These are phyloP conservation scores for Lipomyces lipofer DNA, from an alignment of 805 yeast genomes.

Conservation along the genomic window DNA sequence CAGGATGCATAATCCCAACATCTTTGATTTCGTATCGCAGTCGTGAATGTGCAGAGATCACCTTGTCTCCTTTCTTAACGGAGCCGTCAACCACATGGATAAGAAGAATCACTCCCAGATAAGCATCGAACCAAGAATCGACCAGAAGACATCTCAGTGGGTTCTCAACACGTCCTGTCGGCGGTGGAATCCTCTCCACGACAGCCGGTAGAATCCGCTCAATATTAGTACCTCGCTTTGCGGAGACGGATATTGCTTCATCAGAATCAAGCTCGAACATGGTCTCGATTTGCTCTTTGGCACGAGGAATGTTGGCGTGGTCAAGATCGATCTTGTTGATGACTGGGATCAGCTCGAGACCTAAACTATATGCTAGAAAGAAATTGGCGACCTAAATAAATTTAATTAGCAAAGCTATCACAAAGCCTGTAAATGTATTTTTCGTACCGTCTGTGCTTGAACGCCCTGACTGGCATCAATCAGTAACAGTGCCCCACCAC, in stretches of 20 bases:
- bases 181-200: conserved; percentile 77
- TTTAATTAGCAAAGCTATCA: neutral
- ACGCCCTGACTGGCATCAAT: conserved; percentile 97
- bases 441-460: conserved; percentile 82
- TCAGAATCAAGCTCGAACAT: conserved; percentile 77
- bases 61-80: conserved; percentile 69
- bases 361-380: conserved; percentile 83
- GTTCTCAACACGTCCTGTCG: conserved; percentile 52
- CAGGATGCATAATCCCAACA: conserved; percentile 95
- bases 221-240: conserved; percentile 85
- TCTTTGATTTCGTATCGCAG: conserved; percentile 84
- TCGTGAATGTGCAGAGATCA: conserved; percentile 74
- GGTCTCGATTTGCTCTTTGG: conserved; percentile 79
- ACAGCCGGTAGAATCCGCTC: conserved; percentile 77
- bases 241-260: conserved; percentile 82
- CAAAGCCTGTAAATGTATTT: neutral
- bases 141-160: conserved; percentile 78
- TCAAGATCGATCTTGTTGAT: conserved; percentile 90
- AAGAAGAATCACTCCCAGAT: conserved; percentile 84
- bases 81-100: conserved; percentile 84
- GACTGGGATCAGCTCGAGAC: conserved; percentile 78
- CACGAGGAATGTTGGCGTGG: conserved; percentile 77
- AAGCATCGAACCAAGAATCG: conserved; percentile 97
- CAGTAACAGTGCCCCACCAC: conserved; percentile 86
- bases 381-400: conserved; percentile 68